These are phyloP conservation scores for Eucalyptus erythrocorys DNA, from an alignment of 345 rosid genomes.

Conservation along the genomic window DNA sequence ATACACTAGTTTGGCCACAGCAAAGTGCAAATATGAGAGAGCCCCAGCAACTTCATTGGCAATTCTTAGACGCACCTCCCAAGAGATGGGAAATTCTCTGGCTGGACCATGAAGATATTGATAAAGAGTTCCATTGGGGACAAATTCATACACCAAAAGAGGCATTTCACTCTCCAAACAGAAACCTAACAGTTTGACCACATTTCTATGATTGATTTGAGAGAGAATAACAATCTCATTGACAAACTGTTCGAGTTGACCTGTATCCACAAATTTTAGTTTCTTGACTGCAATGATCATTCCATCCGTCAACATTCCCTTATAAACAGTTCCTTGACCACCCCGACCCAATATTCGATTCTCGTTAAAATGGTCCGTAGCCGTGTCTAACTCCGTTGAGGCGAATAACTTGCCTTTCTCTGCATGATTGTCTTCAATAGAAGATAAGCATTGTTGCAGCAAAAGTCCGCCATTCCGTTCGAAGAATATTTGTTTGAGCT, in stretches of 20 bases:
- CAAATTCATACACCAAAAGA: neutral
- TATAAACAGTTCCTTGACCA: neutral
- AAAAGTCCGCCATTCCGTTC: neutral
- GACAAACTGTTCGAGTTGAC: neutral
- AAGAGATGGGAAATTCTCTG: neutral
- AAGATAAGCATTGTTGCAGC: neutral
- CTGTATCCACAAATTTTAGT: neutral
- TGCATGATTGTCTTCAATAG: neutral
- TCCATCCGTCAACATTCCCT: conserved; percentile 3
- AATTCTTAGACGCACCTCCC: neutral
- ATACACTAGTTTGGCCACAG: neutral
- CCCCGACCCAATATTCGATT: neutral
- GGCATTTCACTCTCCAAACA: neutral
- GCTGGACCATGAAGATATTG: neutral
- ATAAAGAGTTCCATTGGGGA: neutral
- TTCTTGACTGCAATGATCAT: neutral
- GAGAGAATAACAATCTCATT: conserved; percentile 5
- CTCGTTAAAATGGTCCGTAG: neutral
- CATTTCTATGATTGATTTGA: neutral
- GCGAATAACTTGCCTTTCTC: neutral
- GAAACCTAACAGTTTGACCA: neutral
- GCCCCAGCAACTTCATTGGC: conserved; percentile 3
- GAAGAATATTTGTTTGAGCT: neutral
- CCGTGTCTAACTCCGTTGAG: neutral
- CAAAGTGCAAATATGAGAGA: neutral